Evolutionary conservation across 495 filamentous ascomycete genomes (phyloP), one percentile per base, ranked within the genome.

Genomic region (Hypoxylon trugodes): DNA sequence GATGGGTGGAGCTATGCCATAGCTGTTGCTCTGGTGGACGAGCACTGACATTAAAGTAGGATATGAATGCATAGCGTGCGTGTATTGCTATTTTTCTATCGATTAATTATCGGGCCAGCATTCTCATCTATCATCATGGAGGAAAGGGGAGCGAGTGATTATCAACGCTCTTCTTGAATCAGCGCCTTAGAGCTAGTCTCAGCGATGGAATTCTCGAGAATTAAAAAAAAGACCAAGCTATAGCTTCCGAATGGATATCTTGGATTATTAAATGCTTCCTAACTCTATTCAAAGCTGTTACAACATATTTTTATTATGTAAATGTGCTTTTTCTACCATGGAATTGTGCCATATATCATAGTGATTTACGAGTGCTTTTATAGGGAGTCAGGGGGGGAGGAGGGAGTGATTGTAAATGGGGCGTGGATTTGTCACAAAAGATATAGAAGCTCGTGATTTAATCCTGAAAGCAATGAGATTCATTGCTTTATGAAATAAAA

Each of bases 1-100:
- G 32, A 49, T 28, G 1, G 28, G 37, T 15, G n/a, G 40, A 37
- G 15, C n/a, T 3, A 41, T 61, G 55, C n/a, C n/a, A 28, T 52
- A 41, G 12, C 36, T 32, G 28, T 53, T 58, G 22, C 22, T 32
- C 25, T 18, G 18, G 49, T 10, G 33, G 10, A 50, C n/a, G n/a
- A 28, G 24, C 35, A 25, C 43, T 28, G n/a, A n/a, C 18, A 49
- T 61, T 19, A 28, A 37, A 43, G 53, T 38, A 48, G 35, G 42
- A 49, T 48, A 55, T 56, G 24, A 51, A 36, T 66, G 65, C 64
- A 66, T 72, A 66, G 70, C 69, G 48, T 56, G 50, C 49, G 51
- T 48, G 42, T 21, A 57, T 65, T 50, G 53, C 51, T 65, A 48
- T 69, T 64, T 47, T n/a, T 30, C 41, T 26, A 21, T 50, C 45